Conservation (phyloP, 1,284 basidiomycete species). For the Irpex lacteus region DNA sequence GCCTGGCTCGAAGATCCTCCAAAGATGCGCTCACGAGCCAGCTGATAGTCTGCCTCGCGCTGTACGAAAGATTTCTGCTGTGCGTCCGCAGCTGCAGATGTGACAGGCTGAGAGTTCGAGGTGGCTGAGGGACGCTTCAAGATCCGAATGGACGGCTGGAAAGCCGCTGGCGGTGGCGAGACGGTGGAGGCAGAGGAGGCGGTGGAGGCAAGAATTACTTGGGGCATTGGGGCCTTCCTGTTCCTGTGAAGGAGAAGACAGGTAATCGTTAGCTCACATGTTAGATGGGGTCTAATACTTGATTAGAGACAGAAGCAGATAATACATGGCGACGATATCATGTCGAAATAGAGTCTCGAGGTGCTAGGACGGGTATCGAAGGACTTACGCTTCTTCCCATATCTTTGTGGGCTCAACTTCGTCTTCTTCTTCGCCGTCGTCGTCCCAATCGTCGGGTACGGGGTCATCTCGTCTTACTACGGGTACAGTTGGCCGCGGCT, state of each 20-base stretch:
- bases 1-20: slow-evolving; percentile 8
- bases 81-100: slow-evolving; percentile 11
- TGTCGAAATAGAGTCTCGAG: not conserved
- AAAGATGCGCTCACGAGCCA: slow-evolving; percentile 39
- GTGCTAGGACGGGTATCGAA: not conserved
- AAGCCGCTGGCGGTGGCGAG: slow-evolving; percentile 32
- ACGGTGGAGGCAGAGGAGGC: slow-evolving; percentile 17
- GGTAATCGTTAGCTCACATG: slow-evolving; percentile 11
- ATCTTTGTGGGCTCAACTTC: slow-evolving; percentile 33
- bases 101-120: slow-evolving; percentile 14
- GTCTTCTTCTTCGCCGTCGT: slow-evolving; percentile 33
- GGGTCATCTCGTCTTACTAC: slow-evolving; percentile 8
- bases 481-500: not conserved
- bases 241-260: slow-evolving; percentile 31
- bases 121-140: slow-evolving; percentile 32
- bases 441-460: slow-evolving; percentile 46
- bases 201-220: slow-evolving; percentile 37
- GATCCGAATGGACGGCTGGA: slow-evolving; percentile 36
- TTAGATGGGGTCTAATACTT: not conserved
- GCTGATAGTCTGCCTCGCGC: slow-evolving; percentile 37
- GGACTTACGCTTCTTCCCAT: slow-evolving; percentile 48
- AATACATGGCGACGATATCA: not conserved
- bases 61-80: slow-evolving; percentile 30
- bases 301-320: not conserved
- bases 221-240: slow-evolving; percentile 42